Conservation (phyloP, 352 stramenopile genomes). For the Phytophthora quininea region DNA sequence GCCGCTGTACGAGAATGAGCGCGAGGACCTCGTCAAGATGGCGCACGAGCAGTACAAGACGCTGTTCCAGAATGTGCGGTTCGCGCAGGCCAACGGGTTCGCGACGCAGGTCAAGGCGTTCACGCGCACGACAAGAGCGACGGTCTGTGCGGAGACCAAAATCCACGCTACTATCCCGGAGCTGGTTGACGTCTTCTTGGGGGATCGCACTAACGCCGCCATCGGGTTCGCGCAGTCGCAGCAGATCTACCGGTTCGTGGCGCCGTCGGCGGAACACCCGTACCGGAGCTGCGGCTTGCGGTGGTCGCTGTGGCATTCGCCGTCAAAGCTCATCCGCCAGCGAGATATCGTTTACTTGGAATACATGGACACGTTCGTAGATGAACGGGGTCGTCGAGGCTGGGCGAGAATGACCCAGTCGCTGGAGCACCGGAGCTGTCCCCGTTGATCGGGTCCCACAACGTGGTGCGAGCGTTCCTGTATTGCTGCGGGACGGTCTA, state of each 20-base stretch:
- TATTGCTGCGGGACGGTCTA: conserved; percentile 69
- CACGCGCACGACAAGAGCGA: conserved; percentile 57
- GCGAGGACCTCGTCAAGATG: conserved; percentile 39
- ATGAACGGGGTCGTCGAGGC: conserved; percentile 55
- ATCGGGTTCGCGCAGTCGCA: conserved; percentile 72
- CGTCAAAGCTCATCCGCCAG: conserved; percentile 62
- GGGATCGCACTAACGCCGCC: conserved; percentile 60
- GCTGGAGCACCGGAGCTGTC: conserved; percentile 68
- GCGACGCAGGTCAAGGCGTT: conserved; percentile 58
- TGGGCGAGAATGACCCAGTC: conserved; percentile 72
- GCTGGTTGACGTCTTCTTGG: conserved; percentile 66
- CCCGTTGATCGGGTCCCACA: conserved; percentile 56
- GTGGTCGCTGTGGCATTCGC: conserved; percentile 71
- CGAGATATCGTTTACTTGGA: conserved; percentile 70
- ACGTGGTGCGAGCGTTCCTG: conserved; percentile 59
- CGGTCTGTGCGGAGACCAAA: conserved; percentile 45
- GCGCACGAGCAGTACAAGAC: conserved; percentile 39
- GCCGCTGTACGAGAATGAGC: conserved; percentile 42
- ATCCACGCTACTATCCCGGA: conserved; percentile 61
- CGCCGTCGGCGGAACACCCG: conserved; percentile 48
- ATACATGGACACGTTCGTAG: conserved; percentile 70
- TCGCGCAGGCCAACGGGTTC: conserved; percentile 45
- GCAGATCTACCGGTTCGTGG: conserved; percentile 58
- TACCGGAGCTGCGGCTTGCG: conserved; percentile 60
- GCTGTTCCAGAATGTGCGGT: conserved; percentile 54